Evolutionary conservation across 2,329 filamentous ascomycete species (phyloP).

Genomic region (Venturia nashicola): DNA sequence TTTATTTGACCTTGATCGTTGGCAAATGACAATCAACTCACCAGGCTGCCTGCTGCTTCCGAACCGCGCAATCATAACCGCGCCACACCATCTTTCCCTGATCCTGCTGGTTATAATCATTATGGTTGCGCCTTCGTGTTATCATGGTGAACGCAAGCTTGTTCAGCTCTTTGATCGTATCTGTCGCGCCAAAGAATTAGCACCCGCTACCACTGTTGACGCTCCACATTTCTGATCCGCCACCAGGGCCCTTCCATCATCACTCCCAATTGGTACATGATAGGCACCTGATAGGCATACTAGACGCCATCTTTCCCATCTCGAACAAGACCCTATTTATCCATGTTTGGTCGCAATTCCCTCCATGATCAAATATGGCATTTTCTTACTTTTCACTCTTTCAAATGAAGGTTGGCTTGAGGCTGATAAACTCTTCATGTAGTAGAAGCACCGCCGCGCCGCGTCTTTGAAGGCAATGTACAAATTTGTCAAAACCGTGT

Average conservation of each 20-base stretch:
- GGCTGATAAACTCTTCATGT: conserved; percentile 46
- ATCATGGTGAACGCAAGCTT: conserved; percentile 53
- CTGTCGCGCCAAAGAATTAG: conserved; percentile 23
- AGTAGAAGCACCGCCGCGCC: conserved; percentile 59
- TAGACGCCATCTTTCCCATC: no score
- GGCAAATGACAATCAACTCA: no score
- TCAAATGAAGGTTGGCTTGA: conserved; percentile 42
- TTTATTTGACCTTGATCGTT: no score
- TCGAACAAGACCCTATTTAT: no score
- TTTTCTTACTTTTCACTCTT: conserved; percentile 48
- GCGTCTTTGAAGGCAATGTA: conserved; percentile 64
- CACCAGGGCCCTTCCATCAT: not conserved
- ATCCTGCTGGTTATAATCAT: no score
- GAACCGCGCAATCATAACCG: conserved; percentile 46
- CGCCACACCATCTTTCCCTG: conserved; percentile 21
- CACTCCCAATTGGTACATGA: no score
- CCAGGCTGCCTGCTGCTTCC: conserved; percentile 14
- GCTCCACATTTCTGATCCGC: not conserved
- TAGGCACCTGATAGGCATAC: no score
- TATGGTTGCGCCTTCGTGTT: conserved; percentile 35
- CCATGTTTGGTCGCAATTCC: not conserved
- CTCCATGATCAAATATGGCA: no score
- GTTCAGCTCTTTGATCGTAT: conserved; percentile 53
- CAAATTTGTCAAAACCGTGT: conserved; percentile 62
- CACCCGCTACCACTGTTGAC: no score